Conservation (phyloP, 1,284 basidiomycete genomes). For the Trichosporon sp. region DNA sequence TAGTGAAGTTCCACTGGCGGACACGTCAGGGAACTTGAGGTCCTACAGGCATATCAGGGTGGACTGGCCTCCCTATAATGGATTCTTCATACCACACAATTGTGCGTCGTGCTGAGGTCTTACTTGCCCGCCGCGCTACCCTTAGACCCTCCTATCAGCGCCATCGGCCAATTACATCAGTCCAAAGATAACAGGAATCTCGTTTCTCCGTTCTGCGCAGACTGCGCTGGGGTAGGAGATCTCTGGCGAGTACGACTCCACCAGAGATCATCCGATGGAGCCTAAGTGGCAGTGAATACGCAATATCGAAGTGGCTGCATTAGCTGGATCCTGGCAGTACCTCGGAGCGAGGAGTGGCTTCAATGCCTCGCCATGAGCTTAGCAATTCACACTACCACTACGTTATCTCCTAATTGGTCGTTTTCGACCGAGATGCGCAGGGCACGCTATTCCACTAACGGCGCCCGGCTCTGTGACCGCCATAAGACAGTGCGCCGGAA, state of each 20-base stretch:
- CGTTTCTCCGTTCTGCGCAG: background rate
- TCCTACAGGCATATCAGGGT: background rate
- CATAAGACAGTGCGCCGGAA: background rate
- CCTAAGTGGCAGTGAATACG: background rate
- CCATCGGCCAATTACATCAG: constrained; percentile 5
- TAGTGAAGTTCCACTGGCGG: background rate
- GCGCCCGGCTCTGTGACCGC: constrained; percentile 6
- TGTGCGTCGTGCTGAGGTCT: background rate
- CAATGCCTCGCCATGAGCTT: background rate
- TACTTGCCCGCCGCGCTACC: constrained; percentile 7
- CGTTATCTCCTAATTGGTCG: background rate
- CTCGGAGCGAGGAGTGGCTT: background rate
- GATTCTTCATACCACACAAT: background rate
- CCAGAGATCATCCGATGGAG: constrained; percentile 3
- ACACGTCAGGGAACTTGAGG: background rate
- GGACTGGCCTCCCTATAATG: background rate
- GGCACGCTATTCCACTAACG: background rate
- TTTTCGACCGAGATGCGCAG: background rate
- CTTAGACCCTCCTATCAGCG: background rate
- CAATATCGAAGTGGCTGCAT: constrained; percentile 10
- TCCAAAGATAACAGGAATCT: background rate
- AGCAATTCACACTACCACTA: background rate
- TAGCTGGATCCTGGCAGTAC: background rate
- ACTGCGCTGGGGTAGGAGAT: background rate
- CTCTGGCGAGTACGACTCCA: constrained; percentile 4